These are phyloP conservation scores for Candida ulmi DNA, from an alignment of 805 yeast genomes.

Conservation along the genomic window DNA sequence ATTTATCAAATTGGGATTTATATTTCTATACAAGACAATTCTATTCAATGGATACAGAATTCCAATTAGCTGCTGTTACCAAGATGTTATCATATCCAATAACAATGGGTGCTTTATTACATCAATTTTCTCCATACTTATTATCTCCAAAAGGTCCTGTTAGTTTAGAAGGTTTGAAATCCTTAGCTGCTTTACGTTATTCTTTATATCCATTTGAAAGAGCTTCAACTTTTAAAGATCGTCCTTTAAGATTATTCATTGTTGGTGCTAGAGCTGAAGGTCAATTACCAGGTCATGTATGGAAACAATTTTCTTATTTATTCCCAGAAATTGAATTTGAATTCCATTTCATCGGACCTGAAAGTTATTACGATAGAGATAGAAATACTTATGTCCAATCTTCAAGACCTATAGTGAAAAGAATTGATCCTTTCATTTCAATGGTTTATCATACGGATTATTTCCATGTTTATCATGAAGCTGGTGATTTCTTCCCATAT, in stretches of 20 bases:
- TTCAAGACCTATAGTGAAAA: conserved; percentile 61
- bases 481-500: conserved; percentile 94
- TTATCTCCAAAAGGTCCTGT: conserved; percentile 81
- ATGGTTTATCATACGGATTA: conserved; percentile 83
- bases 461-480: conserved; percentile 86
- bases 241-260: conserved; percentile 85
- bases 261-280: conserved; percentile 92
- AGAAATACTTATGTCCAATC: conserved; percentile 54
- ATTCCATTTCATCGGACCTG: conserved; percentile 92
- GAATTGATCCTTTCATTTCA: conserved; percentile 68
- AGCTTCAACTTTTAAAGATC: conserved; percentile 62
- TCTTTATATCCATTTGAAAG: conserved; percentile 68
- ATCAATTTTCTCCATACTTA: conserved; percentile 80
- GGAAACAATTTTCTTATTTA: conserved; percentile 87
- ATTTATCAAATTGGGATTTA: conserved; percentile 85
- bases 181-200: conserved; percentile 87
- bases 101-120: conserved; percentile 79
- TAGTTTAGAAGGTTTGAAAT: conserved; percentile 87
- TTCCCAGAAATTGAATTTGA: conserved; percentile 83
- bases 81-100: conserved; percentile 91
- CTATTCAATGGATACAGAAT: conserved; percentile 95
- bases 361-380: conserved; percentile 71
- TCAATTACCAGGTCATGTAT: conserved; percentile 87
- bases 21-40: conserved; percentile 89
- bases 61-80: conserved; percentile 91